phyloP scores from a whole-genome alignment of 257 asterid species.

The Handroanthus guayacan region DNA sequence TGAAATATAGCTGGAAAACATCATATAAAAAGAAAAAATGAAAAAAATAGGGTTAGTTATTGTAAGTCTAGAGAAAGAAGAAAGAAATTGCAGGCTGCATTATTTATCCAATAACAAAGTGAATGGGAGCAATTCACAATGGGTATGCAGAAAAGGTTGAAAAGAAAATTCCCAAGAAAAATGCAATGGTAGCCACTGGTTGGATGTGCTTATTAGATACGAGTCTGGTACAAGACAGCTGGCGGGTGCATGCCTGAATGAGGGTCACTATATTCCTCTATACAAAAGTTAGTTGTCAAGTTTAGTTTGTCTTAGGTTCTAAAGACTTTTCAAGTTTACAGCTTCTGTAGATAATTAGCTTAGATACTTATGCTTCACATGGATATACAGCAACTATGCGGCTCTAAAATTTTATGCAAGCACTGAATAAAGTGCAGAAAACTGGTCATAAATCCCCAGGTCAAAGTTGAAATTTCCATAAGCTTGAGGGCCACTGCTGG shows the following conservation, averaged over 20 bases:
- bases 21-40: background rate
- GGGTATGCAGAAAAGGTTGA: background rate
- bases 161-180: constrained; percentile 1
- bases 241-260: background rate
- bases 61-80: constrained; percentile 6
- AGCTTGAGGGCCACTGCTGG: background rate
- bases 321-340: background rate
- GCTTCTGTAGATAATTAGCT: background rate
- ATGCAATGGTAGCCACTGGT: background rate
- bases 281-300: background rate
- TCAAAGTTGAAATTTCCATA: background rate
- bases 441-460: background rate
- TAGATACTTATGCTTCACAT: background rate
- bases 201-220: constrained; percentile 20
- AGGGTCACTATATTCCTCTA: background rate
- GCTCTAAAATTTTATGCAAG: constrained; percentile 2
- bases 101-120: constrained; percentile 16
- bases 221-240: background rate
- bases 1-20: constrained; percentile 81
- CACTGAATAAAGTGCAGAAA: background rate
- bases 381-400: background rate
- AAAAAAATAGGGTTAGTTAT: constrained; percentile 26
- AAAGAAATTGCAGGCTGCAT: constrained; percentile 14
- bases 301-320: background rate
- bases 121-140: constrained; percentile 1